These are phyloP conservation scores for Rhodomyrtus psidioides DNA, from an alignment of 441 rosid species.

Conservation along the genomic window DNA sequence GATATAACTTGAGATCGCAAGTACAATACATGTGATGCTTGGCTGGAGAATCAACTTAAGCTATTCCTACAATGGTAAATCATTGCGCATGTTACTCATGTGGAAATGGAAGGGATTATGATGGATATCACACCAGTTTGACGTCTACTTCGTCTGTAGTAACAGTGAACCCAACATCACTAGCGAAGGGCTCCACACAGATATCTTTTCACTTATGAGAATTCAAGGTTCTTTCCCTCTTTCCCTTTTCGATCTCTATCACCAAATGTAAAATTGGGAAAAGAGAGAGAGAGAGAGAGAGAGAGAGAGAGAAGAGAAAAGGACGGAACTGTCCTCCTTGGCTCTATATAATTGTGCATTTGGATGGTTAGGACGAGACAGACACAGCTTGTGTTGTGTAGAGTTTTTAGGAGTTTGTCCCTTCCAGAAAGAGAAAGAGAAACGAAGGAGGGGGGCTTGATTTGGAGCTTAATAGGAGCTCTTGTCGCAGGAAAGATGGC, in stretches of 20 bases:
- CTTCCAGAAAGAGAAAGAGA: background rate
- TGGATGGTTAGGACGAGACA: background rate
- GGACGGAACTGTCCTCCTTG: background rate
- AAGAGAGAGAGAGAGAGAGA: too few relatives aligned
- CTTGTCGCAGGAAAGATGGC: slow-evolving; percentile 26
- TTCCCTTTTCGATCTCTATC: background rate
- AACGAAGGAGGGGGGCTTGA: background rate
- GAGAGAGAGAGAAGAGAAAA: too few relatives aligned
- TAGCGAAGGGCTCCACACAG: too few relatives aligned
- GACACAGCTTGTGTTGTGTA: background rate
- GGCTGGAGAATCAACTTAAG: too few relatives aligned
- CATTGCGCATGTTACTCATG: background rate
- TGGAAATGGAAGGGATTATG: background rate
- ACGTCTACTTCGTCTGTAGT: background rate
- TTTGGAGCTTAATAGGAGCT: slow-evolving; percentile 1
- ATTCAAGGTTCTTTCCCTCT: background rate
- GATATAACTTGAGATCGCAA: background rate
- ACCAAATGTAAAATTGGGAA: background rate
- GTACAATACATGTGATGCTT: background rate
- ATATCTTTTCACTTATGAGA: background rate
- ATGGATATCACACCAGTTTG: background rate
- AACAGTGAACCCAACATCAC: too few relatives aligned
- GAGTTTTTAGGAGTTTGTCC: background rate
- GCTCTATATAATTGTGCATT: background rate
- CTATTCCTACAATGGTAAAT: background rate